Evolutionary conservation across 2,329 filamentous ascomycete species (phyloP).

Genomic region (Aspergillus spinulosporus): DNA sequence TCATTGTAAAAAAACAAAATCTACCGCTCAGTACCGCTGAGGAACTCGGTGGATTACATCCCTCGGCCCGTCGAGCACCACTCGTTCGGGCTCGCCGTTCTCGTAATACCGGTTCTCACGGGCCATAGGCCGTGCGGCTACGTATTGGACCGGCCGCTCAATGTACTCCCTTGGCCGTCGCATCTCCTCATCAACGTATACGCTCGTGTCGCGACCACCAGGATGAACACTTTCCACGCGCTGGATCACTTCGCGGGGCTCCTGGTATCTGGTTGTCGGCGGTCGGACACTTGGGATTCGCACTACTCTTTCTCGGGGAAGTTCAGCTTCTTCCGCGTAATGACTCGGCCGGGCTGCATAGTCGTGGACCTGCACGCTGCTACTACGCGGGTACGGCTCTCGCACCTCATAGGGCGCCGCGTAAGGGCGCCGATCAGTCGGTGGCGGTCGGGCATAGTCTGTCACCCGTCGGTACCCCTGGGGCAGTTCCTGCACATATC

Average conservation of each 20-base stretch:
- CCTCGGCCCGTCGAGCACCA: constrained; percentile 32
- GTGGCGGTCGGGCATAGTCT: constrained; percentile 36
- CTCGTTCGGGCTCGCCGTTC: constrained; percentile 34
- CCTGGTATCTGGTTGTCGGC: constrained; percentile 46
- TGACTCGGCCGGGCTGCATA: constrained; percentile 39
- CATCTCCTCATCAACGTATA: constrained; percentile 42
- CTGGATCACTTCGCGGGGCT: constrained; percentile 41
- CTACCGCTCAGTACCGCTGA: constrained; percentile 34
- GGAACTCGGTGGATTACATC: constrained; percentile 35
- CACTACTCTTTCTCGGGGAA: constrained; percentile 57
- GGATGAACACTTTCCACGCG: constrained; percentile 47
- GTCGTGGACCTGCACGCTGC: constrained; percentile 46
- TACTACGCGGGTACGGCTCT: constrained; percentile 37
- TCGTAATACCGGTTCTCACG: constrained; percentile 42
- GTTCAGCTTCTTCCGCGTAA: constrained; percentile 65
- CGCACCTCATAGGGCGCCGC: constrained; percentile 35
- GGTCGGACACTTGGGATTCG: constrained; percentile 62
- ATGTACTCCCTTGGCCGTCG: constrained; percentile 52
- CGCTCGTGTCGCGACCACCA: constrained; percentile 44
- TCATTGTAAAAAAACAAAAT: not conserved
- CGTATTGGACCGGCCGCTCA: constrained; percentile 41
- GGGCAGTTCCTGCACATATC: constrained; percentile 48
- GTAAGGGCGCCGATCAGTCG: constrained; percentile 36
- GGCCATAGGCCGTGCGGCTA: constrained; percentile 36
- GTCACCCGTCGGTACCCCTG: constrained; percentile 43